Evolutionary conservation across 2,329 filamentous ascomycete genomes (phyloP).

Genomic region (Ceratocystis papillata): DNA sequence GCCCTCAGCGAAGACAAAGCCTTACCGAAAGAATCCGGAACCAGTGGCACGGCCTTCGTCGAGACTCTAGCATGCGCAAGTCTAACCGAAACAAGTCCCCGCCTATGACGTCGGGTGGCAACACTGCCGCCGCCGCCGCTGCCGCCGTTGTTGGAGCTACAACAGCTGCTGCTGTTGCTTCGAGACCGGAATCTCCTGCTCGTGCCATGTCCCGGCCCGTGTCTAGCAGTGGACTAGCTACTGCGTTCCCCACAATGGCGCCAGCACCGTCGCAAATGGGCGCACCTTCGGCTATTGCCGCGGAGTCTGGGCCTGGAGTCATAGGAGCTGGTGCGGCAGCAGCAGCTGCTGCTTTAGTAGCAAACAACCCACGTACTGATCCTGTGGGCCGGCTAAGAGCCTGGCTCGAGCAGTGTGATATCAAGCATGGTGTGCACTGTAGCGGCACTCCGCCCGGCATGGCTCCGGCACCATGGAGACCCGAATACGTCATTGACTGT

Average conservation of each 20-base stretch:
- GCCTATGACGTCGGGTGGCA: conserved; percentile 11
- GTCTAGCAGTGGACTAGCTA: conserved; percentile 11
- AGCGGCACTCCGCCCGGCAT: conserved; percentile 26
- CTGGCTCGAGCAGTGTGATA: conserved; percentile 37
- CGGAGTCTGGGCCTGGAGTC: conserved; percentile 10
- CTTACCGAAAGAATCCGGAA: conserved; percentile 20
- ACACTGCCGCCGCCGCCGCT: neutral
- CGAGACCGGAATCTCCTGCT: conserved; percentile 15
- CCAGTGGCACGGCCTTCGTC: conserved; percentile 18
- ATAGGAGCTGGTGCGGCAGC: conserved; percentile 24
- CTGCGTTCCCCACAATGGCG: neutral
- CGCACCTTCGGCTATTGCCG: conserved; percentile 29
- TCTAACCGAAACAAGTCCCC: conserved; percentile 18
- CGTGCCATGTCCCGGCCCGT: conserved; percentile 18
- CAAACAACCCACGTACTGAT: conserved; percentile 29
- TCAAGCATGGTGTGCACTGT: conserved; percentile 36
- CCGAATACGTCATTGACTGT: conserved; percentile 36
- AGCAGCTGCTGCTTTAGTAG: conserved; percentile 23
- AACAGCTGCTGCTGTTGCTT: neutral
- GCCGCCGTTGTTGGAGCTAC: neutral
- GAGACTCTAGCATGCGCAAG: conserved; percentile 20
- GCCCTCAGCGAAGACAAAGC: conserved; percentile 22
- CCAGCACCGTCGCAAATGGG: conserved; percentile 30
- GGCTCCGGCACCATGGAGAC: conserved; percentile 32
- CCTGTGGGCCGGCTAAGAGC: conserved; percentile 35